These are phyloP conservation scores for Fusarium udum DNA, from an alignment of 2,329 filamentous ascomycete species.

Conservation along the genomic window DNA sequence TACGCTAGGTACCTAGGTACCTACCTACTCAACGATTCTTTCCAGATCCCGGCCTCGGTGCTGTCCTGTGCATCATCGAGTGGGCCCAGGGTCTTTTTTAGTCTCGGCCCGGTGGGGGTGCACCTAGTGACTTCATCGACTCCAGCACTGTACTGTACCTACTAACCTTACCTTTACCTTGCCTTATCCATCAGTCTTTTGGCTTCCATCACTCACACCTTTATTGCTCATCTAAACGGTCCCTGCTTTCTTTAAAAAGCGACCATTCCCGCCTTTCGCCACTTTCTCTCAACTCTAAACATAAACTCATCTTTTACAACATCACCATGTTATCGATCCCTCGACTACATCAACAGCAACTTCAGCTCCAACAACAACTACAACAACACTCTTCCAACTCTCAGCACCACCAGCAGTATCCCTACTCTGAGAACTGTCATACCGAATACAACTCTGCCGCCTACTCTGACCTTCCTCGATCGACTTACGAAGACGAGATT, in stretches of 20 bases:
- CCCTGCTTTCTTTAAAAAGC: conserved; percentile 39
- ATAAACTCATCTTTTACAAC: conserved; percentile 21
- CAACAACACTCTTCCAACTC: conserved; percentile 42
- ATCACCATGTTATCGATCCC: conserved; percentile 47
- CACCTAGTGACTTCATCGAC: background rate
- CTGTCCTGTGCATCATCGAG: conserved; percentile 33
- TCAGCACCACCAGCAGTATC: conserved; percentile 34
- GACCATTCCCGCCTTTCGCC: conserved; percentile 40
- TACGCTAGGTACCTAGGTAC: background rate
- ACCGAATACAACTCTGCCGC: conserved; percentile 30
- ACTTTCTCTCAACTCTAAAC: conserved; percentile 39
- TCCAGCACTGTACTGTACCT: conserved; percentile 3
- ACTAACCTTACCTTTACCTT: background rate
- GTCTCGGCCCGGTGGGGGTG: conserved; percentile 14
- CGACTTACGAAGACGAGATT: conserved; percentile 41
- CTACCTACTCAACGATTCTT: background rate
- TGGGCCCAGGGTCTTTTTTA: conserved; percentile 25
- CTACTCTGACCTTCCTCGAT: conserved; percentile 29
- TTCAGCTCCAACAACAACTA: conserved; percentile 41
- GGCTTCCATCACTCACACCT: conserved; percentile 25
- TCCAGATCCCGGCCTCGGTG: conserved; percentile 11
- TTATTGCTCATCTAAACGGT: conserved; percentile 20
- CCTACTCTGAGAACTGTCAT: conserved; percentile 29
- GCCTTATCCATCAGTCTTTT: conserved; percentile 33
- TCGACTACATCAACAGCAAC: conserved; percentile 41